Evolutionary conservation across 768 basidiomycete species (phyloP), one percentile per base, ranked within the genome.

Genomic region (Heimioporus sp.): DNA sequence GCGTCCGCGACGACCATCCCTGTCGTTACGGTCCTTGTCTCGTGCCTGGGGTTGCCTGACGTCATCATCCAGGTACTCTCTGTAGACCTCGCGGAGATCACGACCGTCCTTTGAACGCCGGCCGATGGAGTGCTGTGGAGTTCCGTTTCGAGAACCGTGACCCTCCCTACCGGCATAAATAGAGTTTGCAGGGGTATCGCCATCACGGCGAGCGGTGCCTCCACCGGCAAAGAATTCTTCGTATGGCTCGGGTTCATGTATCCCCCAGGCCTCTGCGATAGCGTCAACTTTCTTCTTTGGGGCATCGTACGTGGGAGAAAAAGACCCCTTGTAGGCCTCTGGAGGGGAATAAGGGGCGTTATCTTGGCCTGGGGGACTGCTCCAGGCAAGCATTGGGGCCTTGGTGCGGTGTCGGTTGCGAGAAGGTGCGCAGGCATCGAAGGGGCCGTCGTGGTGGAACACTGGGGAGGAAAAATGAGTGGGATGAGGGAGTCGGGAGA

Each of bases 371-470:
- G 67, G 71, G 11, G 65, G 59, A 31, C 58, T 59, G 54, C 69
- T 76, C 90, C 89, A 94, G 24, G 91, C 88, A 56, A 84, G 76
- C 83, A 94, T 86, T 43, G 91, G 91, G 10, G 92, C 91, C 64
- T 83, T 85, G 64, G 78, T 81, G 58, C 80, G 83, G 60, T 89
- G 82, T 42, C 82, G 81, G 73, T 94, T 94, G 63, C 92, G 87
- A 43, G 91, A 92, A 1, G 91, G 91, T 3, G 91, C 91, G 65
- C 90, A 92, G 28, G 91, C 92, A 65, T 94, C 91, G 66, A 93
- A 94, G 12, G 91, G 92, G 30, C 91, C 91, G 62, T 93, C 92
- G 63, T 94, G 91, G 64, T 94, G 91, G 72, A 93, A 90, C 83
- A 90, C 91, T 93, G 58, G 47, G 28, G 24, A 49, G 28, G 21